Evolutionary conservation across 768 basidiomycete genomes (phyloP), one percentile per base, ranked within the genome.

Genomic region (Thelephora aurantiotincta): DNA sequence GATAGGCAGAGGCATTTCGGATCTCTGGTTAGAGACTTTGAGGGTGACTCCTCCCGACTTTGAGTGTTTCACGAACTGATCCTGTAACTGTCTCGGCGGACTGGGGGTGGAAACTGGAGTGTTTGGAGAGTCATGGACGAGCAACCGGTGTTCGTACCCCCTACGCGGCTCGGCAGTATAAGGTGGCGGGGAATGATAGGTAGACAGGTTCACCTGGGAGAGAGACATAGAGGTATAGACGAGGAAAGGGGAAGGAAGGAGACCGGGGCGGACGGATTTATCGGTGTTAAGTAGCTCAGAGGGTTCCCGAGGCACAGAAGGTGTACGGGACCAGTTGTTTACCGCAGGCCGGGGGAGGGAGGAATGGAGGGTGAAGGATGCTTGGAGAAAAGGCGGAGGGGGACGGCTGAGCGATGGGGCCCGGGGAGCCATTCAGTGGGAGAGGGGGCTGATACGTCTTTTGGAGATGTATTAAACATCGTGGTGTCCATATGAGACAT

Each of bases 161-260:
- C 67, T 70, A 11, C 38, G 38, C 1, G 79, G 79, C 51, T 76
- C 69, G 11, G 68, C 68, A 3, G 77, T 68, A 57, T 82, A 82
- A n/a, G 63, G 14, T 61, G 71, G 51, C 44, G 43, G 42, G 14
- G 20, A 50, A 48, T 47, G 47, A 36, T 35, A 41, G 46, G 47
- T 16, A 51, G 34, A 22, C 50, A 13, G 52, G 43, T 45, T 46
- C 47, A 26, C 43, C 36, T 38, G 42, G 2, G 38, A 16, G 38
- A 14, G 9, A 14, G 38, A 41, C 38, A 41, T 41, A 9, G 38
- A 18, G 22, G 38, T 41, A 37, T 19, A 37, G 12, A 48, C 13
- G 43, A 30, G 16, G 43, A 11, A 34, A 16, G 33, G 4, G 37
- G 22, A 30, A 20, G 37, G 22, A 45, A 30, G 9, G 9, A 4